Evolutionary conservation across 352 stramenopile species (phyloP).

Genomic region (Phytopythium boreale): DNA sequence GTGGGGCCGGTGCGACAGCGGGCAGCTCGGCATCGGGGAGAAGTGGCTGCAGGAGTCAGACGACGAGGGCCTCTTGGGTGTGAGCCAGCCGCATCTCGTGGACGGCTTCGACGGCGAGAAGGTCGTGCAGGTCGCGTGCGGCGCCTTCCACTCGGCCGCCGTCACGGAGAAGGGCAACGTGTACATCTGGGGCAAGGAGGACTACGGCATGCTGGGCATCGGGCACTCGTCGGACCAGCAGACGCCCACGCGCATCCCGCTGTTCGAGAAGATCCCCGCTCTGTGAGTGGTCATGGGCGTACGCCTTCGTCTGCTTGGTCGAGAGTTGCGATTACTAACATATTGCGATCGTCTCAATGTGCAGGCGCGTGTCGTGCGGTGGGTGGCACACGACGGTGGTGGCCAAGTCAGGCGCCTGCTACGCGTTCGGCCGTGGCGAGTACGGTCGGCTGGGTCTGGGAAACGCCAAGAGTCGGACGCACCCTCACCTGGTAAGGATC

Average conservation of each 20-base stretch:
- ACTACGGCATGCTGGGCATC: constrained; percentile 85
- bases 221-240: constrained; percentile 75
- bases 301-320: not conserved
- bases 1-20: constrained; percentile 76
- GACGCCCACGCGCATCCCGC: constrained; percentile 46
- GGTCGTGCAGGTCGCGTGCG: constrained; percentile 76
- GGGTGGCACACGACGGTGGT: constrained; percentile 84
- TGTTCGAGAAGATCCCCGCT: constrained; percentile 68
- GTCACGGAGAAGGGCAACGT: constrained; percentile 64
- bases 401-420: constrained; percentile 68
- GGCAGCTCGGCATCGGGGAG: constrained; percentile 67
- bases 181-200: constrained; percentile 86
- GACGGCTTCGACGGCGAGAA: constrained; percentile 70
- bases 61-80: constrained; percentile 51
- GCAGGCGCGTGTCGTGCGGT: constrained; percentile 73
- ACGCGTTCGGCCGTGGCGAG: constrained; percentile 74
- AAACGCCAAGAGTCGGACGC: constrained; percentile 67
- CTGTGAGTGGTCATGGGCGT: constrained; percentile 33
- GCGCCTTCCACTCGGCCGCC: constrained; percentile 79
- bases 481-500: constrained; percentile 44
- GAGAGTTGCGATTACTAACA: not conserved
- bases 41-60: constrained; percentile 62
- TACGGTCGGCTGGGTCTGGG: constrained; percentile 86
- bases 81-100: constrained; percentile 53
- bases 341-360: constrained; percentile 1